Percentiles rank a stretch among this genome's conserved stretches.
Conservation (phyloP, 345 rosid species). For the Melaleuca alternifolia region DNA sequence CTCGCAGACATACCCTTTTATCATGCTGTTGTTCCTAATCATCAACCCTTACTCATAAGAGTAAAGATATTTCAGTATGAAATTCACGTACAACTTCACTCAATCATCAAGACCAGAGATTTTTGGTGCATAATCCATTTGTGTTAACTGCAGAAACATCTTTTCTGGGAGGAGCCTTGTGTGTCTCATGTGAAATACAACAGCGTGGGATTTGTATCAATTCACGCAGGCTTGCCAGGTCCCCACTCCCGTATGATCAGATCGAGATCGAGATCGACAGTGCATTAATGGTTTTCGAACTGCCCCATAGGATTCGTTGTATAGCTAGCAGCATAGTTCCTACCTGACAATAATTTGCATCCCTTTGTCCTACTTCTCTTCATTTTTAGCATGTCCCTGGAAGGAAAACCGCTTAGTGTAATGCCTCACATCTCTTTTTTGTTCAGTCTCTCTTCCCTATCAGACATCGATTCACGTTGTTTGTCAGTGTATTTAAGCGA, state of each 20-base stretch:
- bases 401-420: background rate
- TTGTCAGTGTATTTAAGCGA: background rate
- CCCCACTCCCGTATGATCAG: background rate
- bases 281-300: background rate
- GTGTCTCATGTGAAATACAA: slow-evolving; percentile 5
- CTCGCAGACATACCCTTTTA: background rate
- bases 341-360: background rate
- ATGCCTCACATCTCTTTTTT: background rate
- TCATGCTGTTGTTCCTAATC: background rate
- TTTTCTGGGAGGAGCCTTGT: slow-evolving; percentile 18
- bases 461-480: background rate
- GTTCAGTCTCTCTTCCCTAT: background rate
- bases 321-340: background rate
- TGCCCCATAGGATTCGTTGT: background rate
- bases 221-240: background rate
- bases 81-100: background rate
- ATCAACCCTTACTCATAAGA: background rate
- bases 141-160: slow-evolving; percentile 9
- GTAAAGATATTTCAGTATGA: background rate
- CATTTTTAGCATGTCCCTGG: background rate
- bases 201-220: background rate
- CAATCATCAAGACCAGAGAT: background rate
- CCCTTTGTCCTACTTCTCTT: background rate
- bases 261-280: background rate
- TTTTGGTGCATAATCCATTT: background rate